Evolutionary conservation across 164 flowering plant species (phyloP).

Genomic region (Piper betle): DNA sequence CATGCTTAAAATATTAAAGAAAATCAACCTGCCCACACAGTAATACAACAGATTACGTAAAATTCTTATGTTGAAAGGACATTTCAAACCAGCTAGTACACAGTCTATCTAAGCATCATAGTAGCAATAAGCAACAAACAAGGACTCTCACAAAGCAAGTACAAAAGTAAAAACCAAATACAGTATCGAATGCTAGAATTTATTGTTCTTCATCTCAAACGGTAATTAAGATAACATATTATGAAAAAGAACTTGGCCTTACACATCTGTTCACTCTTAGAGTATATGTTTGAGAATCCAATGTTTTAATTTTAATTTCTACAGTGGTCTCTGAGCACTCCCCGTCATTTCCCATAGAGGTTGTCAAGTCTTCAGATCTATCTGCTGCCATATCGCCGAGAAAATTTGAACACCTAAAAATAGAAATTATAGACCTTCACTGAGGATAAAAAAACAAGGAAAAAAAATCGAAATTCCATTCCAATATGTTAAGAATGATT

Average conservation of each 20-base stretch:
- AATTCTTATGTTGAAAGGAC: too few species aligned
- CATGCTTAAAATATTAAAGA: neutral
- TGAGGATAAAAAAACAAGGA: too few species aligned
- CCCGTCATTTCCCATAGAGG: conserved; percentile 22
- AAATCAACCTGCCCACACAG: neutral
- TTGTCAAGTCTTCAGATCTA: conserved; percentile 22
- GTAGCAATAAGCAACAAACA: neutral
- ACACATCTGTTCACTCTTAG: conserved; percentile 81
- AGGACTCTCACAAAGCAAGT: neutral
- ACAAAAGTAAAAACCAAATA: neutral
- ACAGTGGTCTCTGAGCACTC: conserved; percentile 53
- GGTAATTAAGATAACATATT: too few species aligned
- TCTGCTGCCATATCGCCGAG: conserved; percentile 38
- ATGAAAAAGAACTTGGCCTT: conserved; percentile 2
- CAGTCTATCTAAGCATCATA: neutral
- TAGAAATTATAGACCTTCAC: too few species aligned
- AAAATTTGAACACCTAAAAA: conserved; percentile 3
- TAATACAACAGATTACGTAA: neutral
- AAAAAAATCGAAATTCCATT: too few species aligned
- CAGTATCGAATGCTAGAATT: too few species aligned
- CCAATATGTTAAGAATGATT: too few species aligned
- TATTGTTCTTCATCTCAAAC: neutral
- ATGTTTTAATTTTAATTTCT: conserved; percentile 79
- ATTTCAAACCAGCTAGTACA: too few species aligned
- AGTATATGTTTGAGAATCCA: conserved; percentile 86